Base-by-base conservation (phyloP, 139 green algal genomes). In the Coelastrella sp. region DNA sequence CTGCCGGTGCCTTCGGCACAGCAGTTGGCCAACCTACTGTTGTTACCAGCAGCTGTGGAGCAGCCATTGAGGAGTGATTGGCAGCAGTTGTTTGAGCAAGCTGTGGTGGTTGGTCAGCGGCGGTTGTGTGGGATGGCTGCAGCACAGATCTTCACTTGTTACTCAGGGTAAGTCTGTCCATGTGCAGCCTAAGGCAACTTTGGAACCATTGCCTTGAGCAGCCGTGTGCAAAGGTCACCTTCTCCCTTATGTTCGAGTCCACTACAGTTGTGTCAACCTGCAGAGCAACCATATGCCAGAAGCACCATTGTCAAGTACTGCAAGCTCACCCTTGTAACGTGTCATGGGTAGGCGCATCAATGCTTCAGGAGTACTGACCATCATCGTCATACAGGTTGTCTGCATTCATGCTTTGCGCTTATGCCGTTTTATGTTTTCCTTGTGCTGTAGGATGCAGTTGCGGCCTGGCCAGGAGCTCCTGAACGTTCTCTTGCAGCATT, bases 21-120 rank as follows among this genome's bases (percentile, higher is more conserved):
- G 75, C 53, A 71, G 53, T 35, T 82, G 35, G 75, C 75, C 3
- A 82, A 82, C 23, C 53, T 82, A 21, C 75, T 82, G 53, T 53
- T 82, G 35, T 5, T 82, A n/a, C 75, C 75, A 30, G 75, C 75
- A 23, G 75, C 75, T 5, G 53, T 53, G 53, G 35, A 38, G 75
- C 53, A 57, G 75, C 75, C 53, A 15, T 57, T 69, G 23, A 38
- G 34, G 11, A 6, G 7, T 2, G 30, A 17, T 9, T 63, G 75
- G 19, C 38, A 51, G 75, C 53, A 38, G 51, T 0, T 80, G 23
- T 53, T 82, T 69, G 75, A 82, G 53, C 7, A 69, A 35, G 75
- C 53, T 27, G 23, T 82, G 35, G 23, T 82, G 35, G 0, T 69
- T 6, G 17, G 40, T 37, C 50, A 57, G 35, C 35, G 23, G 23